A percentile compares a stretch with the other conserved stretches of the same genome.
Conservation (phyloP, 1,284 basidiomycete species). For the Mixia osmundae region DNA sequence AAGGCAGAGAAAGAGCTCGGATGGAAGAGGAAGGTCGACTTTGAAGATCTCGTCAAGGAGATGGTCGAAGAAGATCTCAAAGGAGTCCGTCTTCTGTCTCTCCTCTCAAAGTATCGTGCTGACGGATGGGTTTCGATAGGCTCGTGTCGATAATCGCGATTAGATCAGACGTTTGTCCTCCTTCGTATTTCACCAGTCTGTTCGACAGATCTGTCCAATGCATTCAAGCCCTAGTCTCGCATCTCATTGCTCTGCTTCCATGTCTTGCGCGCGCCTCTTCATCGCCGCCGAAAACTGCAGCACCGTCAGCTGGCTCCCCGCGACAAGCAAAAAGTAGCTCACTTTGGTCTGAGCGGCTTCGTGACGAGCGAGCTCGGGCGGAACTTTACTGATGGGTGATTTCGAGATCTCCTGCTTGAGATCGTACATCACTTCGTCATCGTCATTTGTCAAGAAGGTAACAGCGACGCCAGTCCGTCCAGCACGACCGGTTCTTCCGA, state of each 20-base stretch:
- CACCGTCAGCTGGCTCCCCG: neutral
- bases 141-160: too few relatives aligned
- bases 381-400: slow-evolving; percentile 71
- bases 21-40: slow-evolving; percentile 61
- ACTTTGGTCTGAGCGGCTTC: slow-evolving; percentile 70
- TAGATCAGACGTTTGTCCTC: too few relatives aligned
- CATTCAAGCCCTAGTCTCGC: too few relatives aligned
- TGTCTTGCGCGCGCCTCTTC: slow-evolving; percentile 7
- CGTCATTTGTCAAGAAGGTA: slow-evolving; percentile 84
- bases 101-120: neutral
- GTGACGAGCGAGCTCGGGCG: slow-evolving; percentile 63
- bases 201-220: too few relatives aligned
- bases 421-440: slow-evolving; percentile 93
- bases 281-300: slow-evolving; percentile 5
- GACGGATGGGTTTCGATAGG: too few relatives aligned
- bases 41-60: slow-evolving; percentile 57
- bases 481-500: slow-evolving; percentile 93
- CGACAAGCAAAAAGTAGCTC: slow-evolving; percentile 15
- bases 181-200: too few relatives aligned
- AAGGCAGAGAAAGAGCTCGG: slow-evolving; percentile 63
- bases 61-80: slow-evolving; percentile 58
- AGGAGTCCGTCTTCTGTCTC: neutral
- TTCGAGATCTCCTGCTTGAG: slow-evolving; percentile 84
- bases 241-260: too few relatives aligned
- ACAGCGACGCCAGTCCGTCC: slow-evolving; percentile 81